phyloP scores from a whole-genome alignment of 2,329 filamentous ascomycete genomes.

The Lasiodiplodia citricola region DNA sequence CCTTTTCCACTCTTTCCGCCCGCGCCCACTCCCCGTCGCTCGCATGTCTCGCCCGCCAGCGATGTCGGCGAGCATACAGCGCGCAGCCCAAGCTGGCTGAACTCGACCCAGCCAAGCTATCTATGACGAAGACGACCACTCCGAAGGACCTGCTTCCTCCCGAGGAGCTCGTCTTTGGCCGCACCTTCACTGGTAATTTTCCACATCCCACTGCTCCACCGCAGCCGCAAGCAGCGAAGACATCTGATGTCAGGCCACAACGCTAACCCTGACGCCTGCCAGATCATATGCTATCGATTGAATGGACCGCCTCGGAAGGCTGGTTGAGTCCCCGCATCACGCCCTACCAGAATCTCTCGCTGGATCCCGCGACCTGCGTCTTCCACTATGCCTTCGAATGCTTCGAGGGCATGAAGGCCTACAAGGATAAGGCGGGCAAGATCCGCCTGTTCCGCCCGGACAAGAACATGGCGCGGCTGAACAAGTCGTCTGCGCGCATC shows the following conservation, averaged over 20 bases:
- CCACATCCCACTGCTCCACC: background rate
- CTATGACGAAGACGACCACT: conserved; percentile 72
- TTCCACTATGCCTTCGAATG: conserved; percentile 99
- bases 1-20: conserved; percentile 35
- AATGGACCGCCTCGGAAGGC: conserved; percentile 86
- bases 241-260: conserved; percentile 12
- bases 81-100: conserved; percentile 63
- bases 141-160: conserved; percentile 77
- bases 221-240: background rate
- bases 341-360: conserved; percentile 95
- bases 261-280: conserved; percentile 27
- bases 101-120: conserved; percentile 78
- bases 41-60: conserved; percentile 38
- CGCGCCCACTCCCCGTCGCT: conserved; percentile 32
- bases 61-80: conserved; percentile 59
- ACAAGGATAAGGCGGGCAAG: conserved; percentile 80
- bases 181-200: conserved; percentile 79
- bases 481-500: conserved; percentile 89
- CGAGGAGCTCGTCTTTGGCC: conserved; percentile 86
- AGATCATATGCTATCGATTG: conserved; percentile 97
- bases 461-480: conserved; percentile 94
- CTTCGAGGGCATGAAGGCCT: conserved; percentile 99
- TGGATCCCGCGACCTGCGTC: conserved; percentile 95
- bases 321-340: conserved; percentile 84
- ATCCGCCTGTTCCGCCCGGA: conserved; percentile 91